These are phyloP conservation scores for Paraphoma chrysanthemicola DNA, from an alignment of 2,329 filamentous ascomycete species.

Conservation along the genomic window DNA sequence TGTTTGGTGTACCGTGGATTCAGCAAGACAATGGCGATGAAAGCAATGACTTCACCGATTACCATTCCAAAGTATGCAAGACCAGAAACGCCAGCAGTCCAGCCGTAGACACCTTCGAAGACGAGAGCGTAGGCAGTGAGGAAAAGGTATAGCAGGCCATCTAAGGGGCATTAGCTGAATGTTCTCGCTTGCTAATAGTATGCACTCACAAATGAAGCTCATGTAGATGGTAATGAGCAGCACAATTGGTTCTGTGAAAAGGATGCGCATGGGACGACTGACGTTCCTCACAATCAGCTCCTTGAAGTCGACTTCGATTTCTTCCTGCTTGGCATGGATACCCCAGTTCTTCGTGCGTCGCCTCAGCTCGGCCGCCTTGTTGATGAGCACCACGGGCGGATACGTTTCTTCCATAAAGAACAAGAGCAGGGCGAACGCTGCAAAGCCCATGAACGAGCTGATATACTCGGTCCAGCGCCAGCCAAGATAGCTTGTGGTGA, in stretches of 20 bases:
- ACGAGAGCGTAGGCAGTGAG: slow-evolving; percentile 85
- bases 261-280: slow-evolving; percentile 57
- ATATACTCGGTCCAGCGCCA: slow-evolving; percentile 65
- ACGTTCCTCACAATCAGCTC: slow-evolving; percentile 62
- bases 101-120: slow-evolving; percentile 74
- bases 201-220: slow-evolving; percentile 46
- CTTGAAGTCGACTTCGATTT: slow-evolving; percentile 60
- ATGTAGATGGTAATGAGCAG: slow-evolving; percentile 57
- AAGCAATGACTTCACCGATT: slow-evolving; percentile 72
- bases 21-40: slow-evolving; percentile 66
- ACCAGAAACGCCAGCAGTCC: slow-evolving; percentile 73
- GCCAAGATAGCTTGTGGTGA: slow-evolving; percentile 55
- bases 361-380: slow-evolving; percentile 62
- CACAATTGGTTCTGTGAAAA: slow-evolving; percentile 59
- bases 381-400: slow-evolving; percentile 63
- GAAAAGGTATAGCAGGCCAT: slow-evolving; percentile 79
- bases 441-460: slow-evolving; percentile 63
- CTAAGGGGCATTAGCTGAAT: slow-evolving; percentile 52
- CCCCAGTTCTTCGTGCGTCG: slow-evolving; percentile 66
- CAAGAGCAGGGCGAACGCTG: slow-evolving; percentile 55
- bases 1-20: slow-evolving; percentile 69
- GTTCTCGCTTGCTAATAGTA: no score
- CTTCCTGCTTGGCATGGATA: slow-evolving; percentile 65
- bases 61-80: slow-evolving; percentile 89
- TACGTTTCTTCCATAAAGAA: slow-evolving; percentile 66